Base-by-base conservation (phyloP, 345 rosid genomes). In the Citropsis articulata region DNA sequence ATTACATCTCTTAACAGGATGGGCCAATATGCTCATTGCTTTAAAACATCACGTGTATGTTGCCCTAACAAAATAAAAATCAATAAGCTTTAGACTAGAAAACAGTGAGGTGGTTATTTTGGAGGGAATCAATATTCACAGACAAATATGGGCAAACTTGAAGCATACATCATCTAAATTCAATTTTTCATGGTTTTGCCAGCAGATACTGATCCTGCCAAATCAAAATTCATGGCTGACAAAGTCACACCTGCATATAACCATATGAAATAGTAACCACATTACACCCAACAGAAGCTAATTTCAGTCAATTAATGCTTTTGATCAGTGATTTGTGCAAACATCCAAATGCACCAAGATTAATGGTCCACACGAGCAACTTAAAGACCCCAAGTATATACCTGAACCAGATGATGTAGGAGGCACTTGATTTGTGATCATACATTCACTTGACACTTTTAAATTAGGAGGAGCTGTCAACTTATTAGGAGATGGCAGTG, bases 371-470 rank as follows among this genome's bases (percentile, higher is more conserved):
- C 22, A 9, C 4, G 7, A 75, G 42, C 10, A 9, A 38, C 42
- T 38, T 38, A 8, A 31, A 9, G 60, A 38, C 13, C n/a, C 35
- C n/a, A 1, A n/a, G 25, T 19, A 31, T 36, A 73, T 86, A 91
- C 92, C 93, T 87, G 85, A 74, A 82, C 63, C 75, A 70, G 81
- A 57, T 67, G 72, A 40, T 53, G 78, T 84, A 57, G 80, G 56
- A 69, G 83, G 82, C 19, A 81, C 76, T 75, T 74, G 87, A 79
- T 87, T 81, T 73, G 81, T 56, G 36, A 36, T 36, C 53, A 36
- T 78, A 63, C 27, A 75, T 83, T 89, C 94, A 64, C 84, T 89
- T 28, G 82, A 76, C 73, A 66, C 74, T 77, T 79, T 84, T 19
- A 77, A 68, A 75, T 62, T 65, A 4, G 72, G 66, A 70, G 84